A percentile compares a stretch with the other conserved stretches of the same genome.
Evolutionary conservation across 2,329 filamentous ascomycete genomes (phyloP).

Genomic region (Talaromyces sp.): DNA sequence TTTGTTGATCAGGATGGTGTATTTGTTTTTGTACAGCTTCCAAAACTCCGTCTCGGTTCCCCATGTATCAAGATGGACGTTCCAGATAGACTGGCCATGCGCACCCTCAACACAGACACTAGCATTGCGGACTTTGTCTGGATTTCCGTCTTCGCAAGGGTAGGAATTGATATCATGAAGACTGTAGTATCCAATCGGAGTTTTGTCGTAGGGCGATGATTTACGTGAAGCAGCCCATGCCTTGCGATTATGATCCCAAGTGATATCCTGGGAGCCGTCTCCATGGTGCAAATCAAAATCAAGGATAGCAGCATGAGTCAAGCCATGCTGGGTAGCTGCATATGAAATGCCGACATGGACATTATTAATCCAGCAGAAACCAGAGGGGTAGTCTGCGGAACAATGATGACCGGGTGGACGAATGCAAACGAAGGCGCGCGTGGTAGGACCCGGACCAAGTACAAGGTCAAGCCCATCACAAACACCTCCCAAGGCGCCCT

Average conservation of each 20-base stretch:
- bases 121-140: slow-evolving; percentile 89
- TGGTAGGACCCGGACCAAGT: slow-evolving; percentile 66
- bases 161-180: slow-evolving; percentile 98
- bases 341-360: slow-evolving; percentile 96
- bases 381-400: slow-evolving; percentile 83
- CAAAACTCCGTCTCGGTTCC: slow-evolving; percentile 83
- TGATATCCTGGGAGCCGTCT: slow-evolving; percentile 91
- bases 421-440: slow-evolving; percentile 86
- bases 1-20: slow-evolving; percentile 77
- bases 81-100: slow-evolving; percentile 93
- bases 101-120: slow-evolving; percentile 93
- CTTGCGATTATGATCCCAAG: slow-evolving; percentile 85
- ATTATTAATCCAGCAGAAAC: slow-evolving; percentile 99
- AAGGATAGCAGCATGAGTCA: slow-evolving; percentile 92
- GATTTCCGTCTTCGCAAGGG: slow-evolving; percentile 91
- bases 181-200: slow-evolving; percentile 92
- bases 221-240: slow-evolving; percentile 68
- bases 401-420: slow-evolving; percentile 95
- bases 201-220: slow-evolving; percentile 75
- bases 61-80: slow-evolving; percentile 90
- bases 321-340: slow-evolving; percentile 76
- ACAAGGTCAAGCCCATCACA: slow-evolving; percentile 90
- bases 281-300: slow-evolving; percentile 92
- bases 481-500: slow-evolving; percentile 88
- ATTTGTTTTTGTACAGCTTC: slow-evolving; percentile 79